Percentiles rank a stretch among this genome's conserved stretches.
phyloP scores from a whole-genome alignment of 805 yeast genomes.

The Wickerhamomyces rabaulensis region DNA sequence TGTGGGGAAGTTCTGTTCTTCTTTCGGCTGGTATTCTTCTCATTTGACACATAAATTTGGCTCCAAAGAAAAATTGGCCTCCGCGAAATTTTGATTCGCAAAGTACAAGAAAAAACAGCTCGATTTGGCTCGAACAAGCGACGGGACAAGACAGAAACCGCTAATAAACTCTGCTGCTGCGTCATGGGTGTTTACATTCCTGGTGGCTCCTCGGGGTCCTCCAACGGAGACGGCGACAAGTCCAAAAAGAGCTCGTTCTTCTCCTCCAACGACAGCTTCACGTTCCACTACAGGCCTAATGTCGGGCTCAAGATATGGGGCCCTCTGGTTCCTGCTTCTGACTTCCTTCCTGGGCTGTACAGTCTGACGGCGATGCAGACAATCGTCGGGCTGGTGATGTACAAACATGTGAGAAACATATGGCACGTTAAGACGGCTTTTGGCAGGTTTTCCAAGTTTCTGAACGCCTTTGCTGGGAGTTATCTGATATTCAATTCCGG shows the following conservation, averaged over 20 bases:
- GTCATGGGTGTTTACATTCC: slow-evolving; percentile 9
- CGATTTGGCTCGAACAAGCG: background rate
- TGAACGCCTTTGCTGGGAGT: slow-evolving; percentile 38
- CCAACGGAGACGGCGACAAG: background rate
- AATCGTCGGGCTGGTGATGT: slow-evolving; percentile 37
- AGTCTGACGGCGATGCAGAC: slow-evolving; percentile 49
- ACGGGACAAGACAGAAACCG: background rate
- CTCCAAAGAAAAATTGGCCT: too few relatives aligned
- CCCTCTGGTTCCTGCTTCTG: slow-evolving; percentile 70
- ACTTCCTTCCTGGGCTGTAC: slow-evolving; percentile 50
- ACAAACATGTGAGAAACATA: slow-evolving; percentile 17
- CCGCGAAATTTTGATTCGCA: background rate
- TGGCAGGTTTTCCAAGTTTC: slow-evolving; percentile 25
- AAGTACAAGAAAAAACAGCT: background rate
- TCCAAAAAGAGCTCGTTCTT: background rate
- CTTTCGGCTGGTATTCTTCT: background rate
- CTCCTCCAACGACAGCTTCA: background rate
- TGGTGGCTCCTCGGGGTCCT: background rate
- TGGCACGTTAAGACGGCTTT: slow-evolving; percentile 23
- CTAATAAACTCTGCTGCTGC: too few relatives aligned
- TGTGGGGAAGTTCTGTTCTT: too few relatives aligned
- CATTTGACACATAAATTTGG: background rate
- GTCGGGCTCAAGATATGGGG: slow-evolving; percentile 62
- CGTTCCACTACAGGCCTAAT: slow-evolving; percentile 42
- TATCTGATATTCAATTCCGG: slow-evolving; percentile 48